Evolutionary conservation across 73 alveolate species (phyloP).

Genomic region (Halteria grandinella): DNA sequence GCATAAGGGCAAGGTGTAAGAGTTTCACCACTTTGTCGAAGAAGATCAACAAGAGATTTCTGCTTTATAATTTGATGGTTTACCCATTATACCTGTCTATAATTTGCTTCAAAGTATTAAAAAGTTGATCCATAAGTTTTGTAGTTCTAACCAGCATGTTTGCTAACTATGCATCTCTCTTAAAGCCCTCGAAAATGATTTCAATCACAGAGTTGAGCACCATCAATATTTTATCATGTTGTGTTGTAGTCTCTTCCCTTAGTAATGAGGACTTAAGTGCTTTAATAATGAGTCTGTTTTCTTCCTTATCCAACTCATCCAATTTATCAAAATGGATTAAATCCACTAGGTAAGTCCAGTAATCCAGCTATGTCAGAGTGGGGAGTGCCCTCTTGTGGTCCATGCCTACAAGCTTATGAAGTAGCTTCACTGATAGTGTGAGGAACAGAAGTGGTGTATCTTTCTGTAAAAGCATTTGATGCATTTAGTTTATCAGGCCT

Average conservation of each 20-base stretch:
- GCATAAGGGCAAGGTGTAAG: slow-evolving; percentile 24
- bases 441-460: slow-evolving; percentile 46
- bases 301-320: slow-evolving; percentile 3
- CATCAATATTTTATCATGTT: neutral
- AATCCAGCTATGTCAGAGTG: slow-evolving; percentile 42
- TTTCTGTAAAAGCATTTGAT: slow-evolving; percentile 19
- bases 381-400: slow-evolving; percentile 50
- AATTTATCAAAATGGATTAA: neutral
- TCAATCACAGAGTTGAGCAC: slow-evolving; percentile 17
- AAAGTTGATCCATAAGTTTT: slow-evolving; percentile 12
- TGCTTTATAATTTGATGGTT: neutral
- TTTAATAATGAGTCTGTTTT: slow-evolving; percentile 18
- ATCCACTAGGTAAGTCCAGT: slow-evolving; percentile 58
- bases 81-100: slow-evolving; percentile 7
- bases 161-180: slow-evolving; percentile 39
- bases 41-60: slow-evolving; percentile 4
- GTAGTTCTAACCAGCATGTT: slow-evolving; percentile 36
- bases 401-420: slow-evolving; percentile 7
- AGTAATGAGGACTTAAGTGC: neutral
- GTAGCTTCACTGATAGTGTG: slow-evolving; percentile 21
- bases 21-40: slow-evolving; percentile 20
- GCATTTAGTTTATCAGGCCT: slow-evolving; percentile 38
- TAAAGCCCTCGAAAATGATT: slow-evolving; percentile 26
- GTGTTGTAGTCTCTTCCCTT: neutral
- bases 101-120: neutral